Conservation (phyloP, 305 asterid species). For the Euphrasia arctica region DNA sequence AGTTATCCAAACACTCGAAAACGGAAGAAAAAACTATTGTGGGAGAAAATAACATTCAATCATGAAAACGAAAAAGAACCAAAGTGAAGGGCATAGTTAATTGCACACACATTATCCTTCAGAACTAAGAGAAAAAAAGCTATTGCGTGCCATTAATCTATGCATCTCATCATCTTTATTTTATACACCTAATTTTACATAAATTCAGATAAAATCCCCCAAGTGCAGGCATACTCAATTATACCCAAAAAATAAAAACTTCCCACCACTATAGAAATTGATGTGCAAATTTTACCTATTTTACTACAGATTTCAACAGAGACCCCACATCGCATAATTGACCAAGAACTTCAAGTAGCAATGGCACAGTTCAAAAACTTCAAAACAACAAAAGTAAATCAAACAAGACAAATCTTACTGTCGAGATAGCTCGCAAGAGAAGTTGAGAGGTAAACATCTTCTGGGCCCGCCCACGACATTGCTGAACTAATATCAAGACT, state of each 20-base stretch:
- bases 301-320: slow-evolving; percentile 8
- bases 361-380: slow-evolving; percentile 13
- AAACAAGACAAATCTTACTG: slow-evolving; percentile 45
- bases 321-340: slow-evolving; percentile 4
- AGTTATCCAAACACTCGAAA: neutral
- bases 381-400: neutral
- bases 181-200: neutral
- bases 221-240: neutral
- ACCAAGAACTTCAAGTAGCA: slow-evolving; percentile 17
- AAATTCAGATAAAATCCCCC: too few relatives aligned
- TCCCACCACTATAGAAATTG: neutral
- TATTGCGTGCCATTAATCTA: too few relatives aligned
- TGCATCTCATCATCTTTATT: neutral
- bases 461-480: slow-evolving; percentile 97
- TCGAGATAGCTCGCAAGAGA: slow-evolving; percentile 97
- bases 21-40: neutral
- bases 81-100: neutral
- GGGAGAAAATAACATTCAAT: neutral
- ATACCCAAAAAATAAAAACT: neutral
- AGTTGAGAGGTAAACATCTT: slow-evolving; percentile 83
- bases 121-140: neutral
- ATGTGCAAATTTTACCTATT: neutral
- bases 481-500: slow-evolving; percentile 32
- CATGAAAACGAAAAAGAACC: neutral
- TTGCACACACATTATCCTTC: neutral